Evolutionary conservation across 2,329 filamentous ascomycete species (phyloP).

Genomic region (Didymella keratinophila): DNA sequence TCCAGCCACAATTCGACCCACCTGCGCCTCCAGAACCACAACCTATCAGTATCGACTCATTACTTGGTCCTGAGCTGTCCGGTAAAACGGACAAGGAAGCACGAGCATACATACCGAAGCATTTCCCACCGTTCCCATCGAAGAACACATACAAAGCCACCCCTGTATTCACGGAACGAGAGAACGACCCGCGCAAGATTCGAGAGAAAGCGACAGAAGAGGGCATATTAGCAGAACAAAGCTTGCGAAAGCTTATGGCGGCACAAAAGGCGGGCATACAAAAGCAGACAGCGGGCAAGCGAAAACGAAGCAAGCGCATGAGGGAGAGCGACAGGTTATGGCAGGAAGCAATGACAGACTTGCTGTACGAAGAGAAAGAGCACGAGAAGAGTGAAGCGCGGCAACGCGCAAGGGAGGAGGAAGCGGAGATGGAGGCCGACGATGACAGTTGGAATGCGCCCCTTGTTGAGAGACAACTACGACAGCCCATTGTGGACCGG

Average conservation of each 20-base stretch:
- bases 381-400: constrained; percentile 37
- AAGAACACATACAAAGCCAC: constrained; percentile 70
- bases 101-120: constrained; percentile 63
- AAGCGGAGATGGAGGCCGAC: constrained; percentile 28
- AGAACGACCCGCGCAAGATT: constrained; percentile 66
- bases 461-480: constrained; percentile 31
- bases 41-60: constrained; percentile 55
- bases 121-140: constrained; percentile 69
- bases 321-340: constrained; percentile 61
- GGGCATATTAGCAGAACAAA: constrained; percentile 70
- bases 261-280: constrained; percentile 57
- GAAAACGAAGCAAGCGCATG: constrained; percentile 52
- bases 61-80: constrained; percentile 62
- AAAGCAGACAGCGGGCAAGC: constrained; percentile 45
- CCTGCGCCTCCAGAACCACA: constrained; percentile 52
- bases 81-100: constrained; percentile 56
- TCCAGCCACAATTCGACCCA: constrained; percentile 53
- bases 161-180: constrained; percentile 65
- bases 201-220: constrained; percentile 71
- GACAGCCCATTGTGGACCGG: constrained; percentile 41
- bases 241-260: constrained; percentile 65
- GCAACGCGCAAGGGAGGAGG: constrained; percentile 26
- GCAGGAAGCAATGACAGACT: constrained; percentile 63
- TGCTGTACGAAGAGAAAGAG: constrained; percentile 54
- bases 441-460: constrained; percentile 35